Base-by-base conservation (phyloP, 2,329 filamentous ascomycete genomes). In the Aureobasidium leucospermi region DNA sequence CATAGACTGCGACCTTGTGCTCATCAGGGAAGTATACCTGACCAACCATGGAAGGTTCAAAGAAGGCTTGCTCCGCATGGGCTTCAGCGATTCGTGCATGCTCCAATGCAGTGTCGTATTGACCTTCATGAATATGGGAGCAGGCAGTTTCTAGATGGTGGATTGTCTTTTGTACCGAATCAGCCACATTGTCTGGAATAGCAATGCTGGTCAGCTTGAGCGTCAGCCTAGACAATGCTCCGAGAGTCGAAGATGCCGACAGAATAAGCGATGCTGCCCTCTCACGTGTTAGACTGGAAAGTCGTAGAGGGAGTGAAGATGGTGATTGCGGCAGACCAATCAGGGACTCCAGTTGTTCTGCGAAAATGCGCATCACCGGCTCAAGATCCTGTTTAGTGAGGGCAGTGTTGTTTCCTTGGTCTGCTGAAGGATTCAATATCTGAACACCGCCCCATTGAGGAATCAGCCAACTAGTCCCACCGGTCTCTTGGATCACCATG, bases 11-110 rank as follows among this genome's bases (percentile, higher is more conserved):
- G 28, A 99, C 84, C 74, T 97, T 99, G 73, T 99, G 94, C 76
- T 99, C 94, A 69, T 99, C 94, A 0, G 94, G 94, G 73, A 99
- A 99, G 73, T 97, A 99, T 2, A 97, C 86, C 75, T 97, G 94
- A 0, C 92, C 94, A 11, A 99, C 94, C 94, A 99, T 99, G 69
- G 89, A 96, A 75, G 96, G 96, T 74, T 99, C 94, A 66, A 99
- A 99, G 74, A 99, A 99, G 0, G 93, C 93, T 62, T 88, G 85
- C 72, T 99, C 94, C 0, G 91, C 93, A 70, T 95, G 90, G 2
- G 84, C 82, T 73, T 96, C 92, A 6, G 94, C 94, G 48, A 90
- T 84, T 9, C 89, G 84, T 0, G 93, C 93, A 70, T 93, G 86
- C 63, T 86, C 82, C 41, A 99, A 76, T 0, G 91, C 92, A 6